Base-by-base conservation (phyloP, 805 yeast genomes). In the Sugiyamaella floridensis region DNA sequence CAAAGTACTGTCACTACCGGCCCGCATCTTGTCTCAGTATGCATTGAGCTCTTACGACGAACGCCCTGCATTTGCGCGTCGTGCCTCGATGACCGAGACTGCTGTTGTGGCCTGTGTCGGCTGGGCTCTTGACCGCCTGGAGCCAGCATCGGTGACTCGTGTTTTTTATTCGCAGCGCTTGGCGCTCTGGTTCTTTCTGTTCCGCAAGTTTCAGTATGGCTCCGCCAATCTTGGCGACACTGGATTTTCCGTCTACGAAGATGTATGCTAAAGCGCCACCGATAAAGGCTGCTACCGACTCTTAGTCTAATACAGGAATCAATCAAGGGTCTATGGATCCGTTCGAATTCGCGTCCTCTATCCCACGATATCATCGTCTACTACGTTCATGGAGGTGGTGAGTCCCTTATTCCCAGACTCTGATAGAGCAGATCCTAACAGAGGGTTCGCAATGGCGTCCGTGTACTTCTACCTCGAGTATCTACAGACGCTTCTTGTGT, bases 401-500 rank as follows among this genome's bases (percentile, higher is more conserved):
- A 40, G 16, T 42, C 20, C 9, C 2, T 41, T 34, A 8, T n/a
- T 8, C 7, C 34, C 32, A 49, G 16, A 40, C 37, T 34, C 12
- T 29, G 7, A 19, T 11, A 9, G 44, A 8, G 26, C 3, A 22
- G 26, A 8, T 28, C 26, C 53, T 53, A 22, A 26, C 49, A 19
- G 54, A 26, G 67, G 70, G 1, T 50, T 71, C 40, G 58, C 69
- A n/a, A 60, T 64, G 1, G 56, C 56, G 18, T 65, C 72, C 1
- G 72, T 76, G 1, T 71, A 71, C 56, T 68, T 73, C 53, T 77
- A 76, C 54, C 51, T 70, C 11, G 83, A 79, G 59, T 79, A 69
- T 57, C 53, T 78, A 40, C 65, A 71, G 43, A 64, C 75, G 3
- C 57, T 76, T 45, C 67, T 73, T 22, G 69, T 72, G 1, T 63